Percentiles rank a stretch among this genome's conserved stretches.
These are phyloP conservation scores for Kalaharituber pfeilii DNA, from an alignment of 2,329 filamentous ascomycete genomes.

Conservation along the genomic window DNA sequence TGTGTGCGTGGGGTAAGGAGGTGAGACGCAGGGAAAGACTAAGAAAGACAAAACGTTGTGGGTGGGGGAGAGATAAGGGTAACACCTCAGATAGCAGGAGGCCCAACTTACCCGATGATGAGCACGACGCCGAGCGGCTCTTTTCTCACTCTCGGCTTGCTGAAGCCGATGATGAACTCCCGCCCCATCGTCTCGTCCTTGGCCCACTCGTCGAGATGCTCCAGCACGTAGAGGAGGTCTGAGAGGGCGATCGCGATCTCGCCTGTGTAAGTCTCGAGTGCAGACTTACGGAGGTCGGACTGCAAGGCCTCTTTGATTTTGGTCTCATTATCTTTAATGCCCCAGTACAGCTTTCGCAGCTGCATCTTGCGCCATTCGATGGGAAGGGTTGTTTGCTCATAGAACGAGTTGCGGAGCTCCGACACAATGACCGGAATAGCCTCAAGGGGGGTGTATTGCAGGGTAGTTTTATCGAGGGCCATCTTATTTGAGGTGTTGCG, in stretches of 20 bases:
- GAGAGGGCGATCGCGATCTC: conserved; percentile 67
- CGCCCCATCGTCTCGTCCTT: conserved; percentile 70
- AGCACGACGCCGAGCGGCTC: conserved; percentile 72
- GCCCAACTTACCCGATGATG: conserved; percentile 54
- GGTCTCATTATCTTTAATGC: conserved; percentile 56
- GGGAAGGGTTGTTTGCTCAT: conserved; percentile 62
- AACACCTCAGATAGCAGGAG: too few relatives aligned
- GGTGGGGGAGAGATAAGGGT: too few relatives aligned
- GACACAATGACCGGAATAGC: conserved; percentile 45
- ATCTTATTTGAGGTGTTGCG: too few relatives aligned
- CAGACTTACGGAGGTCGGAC: conserved; percentile 60
- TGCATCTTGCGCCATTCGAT: conserved; percentile 68
- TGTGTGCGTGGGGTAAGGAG: conserved; percentile 1
- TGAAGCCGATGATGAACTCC: conserved; percentile 45
- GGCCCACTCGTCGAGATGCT: conserved; percentile 63
- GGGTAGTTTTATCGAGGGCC: conserved; percentile 38
- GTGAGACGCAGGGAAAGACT: conserved; percentile 1
- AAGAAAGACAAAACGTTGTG: not conserved
- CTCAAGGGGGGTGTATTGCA: conserved; percentile 47
- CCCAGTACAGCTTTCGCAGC: conserved; percentile 92
- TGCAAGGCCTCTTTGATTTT: conserved; percentile 58
- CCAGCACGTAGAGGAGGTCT: conserved; percentile 61
- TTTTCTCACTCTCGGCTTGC: conserved; percentile 63
- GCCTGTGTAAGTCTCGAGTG: conserved; percentile 52
- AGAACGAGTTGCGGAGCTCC: conserved; percentile 50